Conservation (phyloP, 148 eudicot genomes). For the Spergularia marina region DNA sequence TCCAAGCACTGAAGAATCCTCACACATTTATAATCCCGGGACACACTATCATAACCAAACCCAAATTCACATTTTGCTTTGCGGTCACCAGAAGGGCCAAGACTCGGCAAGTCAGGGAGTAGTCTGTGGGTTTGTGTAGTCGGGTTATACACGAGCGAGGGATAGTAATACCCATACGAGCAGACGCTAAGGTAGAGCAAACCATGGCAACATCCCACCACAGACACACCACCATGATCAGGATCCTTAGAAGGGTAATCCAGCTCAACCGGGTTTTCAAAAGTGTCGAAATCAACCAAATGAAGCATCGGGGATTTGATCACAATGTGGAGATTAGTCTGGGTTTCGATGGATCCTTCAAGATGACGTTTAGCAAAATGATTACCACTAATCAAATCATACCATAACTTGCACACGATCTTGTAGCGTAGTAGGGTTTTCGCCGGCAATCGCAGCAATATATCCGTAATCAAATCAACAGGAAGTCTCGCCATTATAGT, state of each 20-base stretch:
- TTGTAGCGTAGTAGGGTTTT: background rate
- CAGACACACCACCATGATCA: background rate
- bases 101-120: background rate
- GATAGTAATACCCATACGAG: background rate
- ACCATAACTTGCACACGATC: background rate
- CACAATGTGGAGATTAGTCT: background rate
- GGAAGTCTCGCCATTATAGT: background rate
- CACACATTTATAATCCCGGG: background rate
- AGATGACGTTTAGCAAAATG: background rate
- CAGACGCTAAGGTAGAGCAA: background rate
- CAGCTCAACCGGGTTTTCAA: background rate
- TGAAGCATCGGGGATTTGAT: background rate
- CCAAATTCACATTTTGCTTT: background rate
- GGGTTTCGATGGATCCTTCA: background rate
- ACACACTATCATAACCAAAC: background rate
- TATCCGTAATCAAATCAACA: background rate
- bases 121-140: background rate
- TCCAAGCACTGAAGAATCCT: background rate
- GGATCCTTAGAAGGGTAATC: background rate
- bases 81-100: background rate
- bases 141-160: background rate
- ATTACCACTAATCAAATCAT: background rate
- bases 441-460: background rate
- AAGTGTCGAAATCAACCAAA: background rate
- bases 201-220: background rate